Conservation (phyloP, 2,329 filamentous ascomycete genomes). For the Chaetomiaceae sp. region DNA sequence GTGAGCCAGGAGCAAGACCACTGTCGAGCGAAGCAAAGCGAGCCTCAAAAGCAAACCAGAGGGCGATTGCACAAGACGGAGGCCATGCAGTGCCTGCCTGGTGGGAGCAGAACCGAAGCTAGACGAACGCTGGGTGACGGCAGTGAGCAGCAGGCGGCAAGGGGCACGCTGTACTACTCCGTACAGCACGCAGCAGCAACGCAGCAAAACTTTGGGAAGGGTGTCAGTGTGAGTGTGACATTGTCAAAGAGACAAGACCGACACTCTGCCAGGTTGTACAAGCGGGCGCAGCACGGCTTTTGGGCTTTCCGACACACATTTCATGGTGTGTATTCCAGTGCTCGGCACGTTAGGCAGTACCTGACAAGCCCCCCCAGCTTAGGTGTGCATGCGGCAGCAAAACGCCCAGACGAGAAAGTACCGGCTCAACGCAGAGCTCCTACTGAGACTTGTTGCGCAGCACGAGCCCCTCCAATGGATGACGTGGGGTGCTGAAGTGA, state of each 20-base stretch:
- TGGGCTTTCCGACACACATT: constrained; percentile 5
- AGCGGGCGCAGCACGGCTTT: constrained; percentile 16
- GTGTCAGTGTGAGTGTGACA: background rate
- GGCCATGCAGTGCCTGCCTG: too few species aligned
- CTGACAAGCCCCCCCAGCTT: background rate
- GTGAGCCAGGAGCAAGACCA: too few species aligned
- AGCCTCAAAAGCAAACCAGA: too few species aligned
- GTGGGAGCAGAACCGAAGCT: constrained; percentile 12
- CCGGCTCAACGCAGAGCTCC: background rate
- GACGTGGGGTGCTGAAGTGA: constrained; percentile 16
- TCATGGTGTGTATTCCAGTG: constrained; percentile 2
- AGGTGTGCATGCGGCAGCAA: background rate
- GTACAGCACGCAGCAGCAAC: too few species aligned
- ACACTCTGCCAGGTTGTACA: constrained; percentile 10
- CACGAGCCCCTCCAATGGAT: constrained; percentile 18
- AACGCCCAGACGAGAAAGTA: background rate
- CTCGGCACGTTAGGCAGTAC: constrained; percentile 10
- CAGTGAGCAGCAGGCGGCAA: too few species aligned
- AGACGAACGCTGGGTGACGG: too few species aligned
- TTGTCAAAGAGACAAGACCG: background rate
- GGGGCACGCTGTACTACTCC: too few species aligned
- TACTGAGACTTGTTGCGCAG: background rate
- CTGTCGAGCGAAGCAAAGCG: too few species aligned
- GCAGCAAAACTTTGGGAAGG: background rate
- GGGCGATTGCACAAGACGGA: too few species aligned